A percentile compares a stretch with the other conserved stretches of the same genome.
Conservation (phyloP, 805 yeast species). For the Kluyveromyces starmeri region DNA sequence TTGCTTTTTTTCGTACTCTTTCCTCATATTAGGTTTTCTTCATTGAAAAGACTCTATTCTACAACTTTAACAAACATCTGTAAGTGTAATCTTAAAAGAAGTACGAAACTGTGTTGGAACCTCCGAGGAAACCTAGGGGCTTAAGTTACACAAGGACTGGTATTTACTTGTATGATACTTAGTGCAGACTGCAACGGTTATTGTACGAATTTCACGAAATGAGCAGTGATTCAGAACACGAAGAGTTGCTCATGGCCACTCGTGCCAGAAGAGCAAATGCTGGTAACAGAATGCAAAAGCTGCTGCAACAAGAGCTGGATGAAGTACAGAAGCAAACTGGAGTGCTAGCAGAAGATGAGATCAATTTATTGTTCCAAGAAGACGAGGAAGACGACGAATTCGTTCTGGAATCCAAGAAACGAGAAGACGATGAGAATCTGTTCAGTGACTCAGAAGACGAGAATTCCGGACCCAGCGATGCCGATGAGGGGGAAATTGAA, state of each 20-base stretch:
- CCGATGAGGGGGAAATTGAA: slow-evolving; percentile 19
- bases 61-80: no score
- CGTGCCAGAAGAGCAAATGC: slow-evolving; percentile 80
- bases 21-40: no score
- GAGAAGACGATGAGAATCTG: slow-evolving; percentile 27
- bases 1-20: no score
- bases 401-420: slow-evolving; percentile 21
- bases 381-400: slow-evolving; percentile 49
- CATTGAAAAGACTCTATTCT: no score
- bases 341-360: slow-evolving; percentile 69
- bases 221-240: slow-evolving; percentile 10
- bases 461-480: slow-evolving; percentile 22
- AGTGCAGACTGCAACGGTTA: no score
- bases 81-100: no score
- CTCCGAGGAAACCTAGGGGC: no score
- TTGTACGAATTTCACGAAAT: background rate
- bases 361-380: slow-evolving; percentile 59
- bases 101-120: no score
- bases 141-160: no score
- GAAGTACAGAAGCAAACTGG: slow-evolving; percentile 31
- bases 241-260: slow-evolving; percentile 48
- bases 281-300: slow-evolving; percentile 68
- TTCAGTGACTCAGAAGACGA: slow-evolving; percentile 26
- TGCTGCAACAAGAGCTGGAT: slow-evolving; percentile 57
- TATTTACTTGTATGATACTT: no score